A percentile compares a stretch with the other conserved stretches of the same genome.
phyloP scores from a whole-genome alignment of 768 basidiomycete genomes.

The Phallus indusiatus region DNA sequence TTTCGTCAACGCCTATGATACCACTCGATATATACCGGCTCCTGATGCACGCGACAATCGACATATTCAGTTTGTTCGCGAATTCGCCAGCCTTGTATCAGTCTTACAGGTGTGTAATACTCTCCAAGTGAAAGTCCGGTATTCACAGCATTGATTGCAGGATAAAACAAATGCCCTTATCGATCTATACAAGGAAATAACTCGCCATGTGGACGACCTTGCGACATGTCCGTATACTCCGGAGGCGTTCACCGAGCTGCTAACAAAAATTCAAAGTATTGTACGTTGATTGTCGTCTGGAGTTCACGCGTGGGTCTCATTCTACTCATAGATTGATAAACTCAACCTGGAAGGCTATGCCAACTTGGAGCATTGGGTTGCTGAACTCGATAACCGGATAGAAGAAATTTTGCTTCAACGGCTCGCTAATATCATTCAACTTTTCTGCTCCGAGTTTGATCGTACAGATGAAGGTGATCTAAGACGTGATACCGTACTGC shows the following conservation, averaged over 20 bases:
- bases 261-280: conserved; percentile 75
- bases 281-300: conserved; percentile 33
- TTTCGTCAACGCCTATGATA: conserved; percentile 91
- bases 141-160: conserved; percentile 24
- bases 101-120: conserved; percentile 59
- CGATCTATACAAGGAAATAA: conserved; percentile 81
- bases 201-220: conserved; percentile 78
- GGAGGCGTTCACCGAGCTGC: conserved; percentile 72
- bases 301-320: not conserved
- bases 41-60: conserved; percentile 78
- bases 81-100: conserved; percentile 90
- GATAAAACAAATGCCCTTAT: conserved; percentile 95
- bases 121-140: not conserved
- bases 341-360: conserved; percentile 94
- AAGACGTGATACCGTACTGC: conserved; percentile 41
- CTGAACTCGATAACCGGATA: conserved; percentile 70
- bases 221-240: conserved; percentile 75
- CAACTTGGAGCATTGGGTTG: conserved; percentile 88
- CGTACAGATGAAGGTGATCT: conserved; percentile 58
- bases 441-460: conserved; percentile 87
- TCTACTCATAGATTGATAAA: conserved; percentile 64
- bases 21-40: conserved; percentile 59
- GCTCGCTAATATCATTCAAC: conserved; percentile 65
- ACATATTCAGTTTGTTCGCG: conserved; percentile 89
- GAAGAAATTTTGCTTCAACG: conserved; percentile 72